Conservation (phyloP, 768 basidiomycete genomes). For the Lentinula edodes region DNA sequence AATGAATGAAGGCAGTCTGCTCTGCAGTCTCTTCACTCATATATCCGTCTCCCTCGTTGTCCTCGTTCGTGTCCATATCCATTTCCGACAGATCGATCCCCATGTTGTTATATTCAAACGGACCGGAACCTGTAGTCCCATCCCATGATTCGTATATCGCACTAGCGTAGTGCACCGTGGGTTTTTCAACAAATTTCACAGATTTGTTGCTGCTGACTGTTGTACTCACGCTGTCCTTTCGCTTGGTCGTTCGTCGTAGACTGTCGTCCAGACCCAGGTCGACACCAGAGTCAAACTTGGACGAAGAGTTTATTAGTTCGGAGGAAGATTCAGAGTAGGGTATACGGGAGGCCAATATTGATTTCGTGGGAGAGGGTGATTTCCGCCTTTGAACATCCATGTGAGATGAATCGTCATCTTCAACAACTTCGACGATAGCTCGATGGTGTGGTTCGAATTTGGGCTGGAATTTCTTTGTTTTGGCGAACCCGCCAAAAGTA, state of each 20-base stretch:
- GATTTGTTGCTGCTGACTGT: conserved; percentile 38
- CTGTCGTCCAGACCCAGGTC: neutral
- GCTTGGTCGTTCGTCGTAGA: neutral
- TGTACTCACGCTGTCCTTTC: conserved; percentile 8
- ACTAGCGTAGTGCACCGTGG: conserved; percentile 48
- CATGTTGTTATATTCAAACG: conserved; percentile 18
- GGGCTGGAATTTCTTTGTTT: conserved; percentile 6
- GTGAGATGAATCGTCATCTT: neutral
- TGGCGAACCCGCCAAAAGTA: conserved; percentile 21
- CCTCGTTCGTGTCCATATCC: conserved; percentile 12
- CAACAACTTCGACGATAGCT: conserved; percentile 3
- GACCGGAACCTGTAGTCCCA: neutral
- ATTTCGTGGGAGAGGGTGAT: conserved; percentile 37
- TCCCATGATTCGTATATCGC: conserved; percentile 11
- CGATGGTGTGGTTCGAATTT: conserved; percentile 8
- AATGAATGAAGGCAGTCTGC: conserved; percentile 4
- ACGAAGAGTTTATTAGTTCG: neutral
- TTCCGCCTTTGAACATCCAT: conserved; percentile 4
- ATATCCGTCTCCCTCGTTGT: neutral
- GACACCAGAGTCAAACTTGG: conserved; percentile 1
- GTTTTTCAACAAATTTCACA: conserved; percentile 67
- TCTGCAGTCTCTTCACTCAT: neutral
- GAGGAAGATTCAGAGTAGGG: conserved; percentile 42
- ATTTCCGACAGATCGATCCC: conserved; percentile 14
- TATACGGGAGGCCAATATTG: conserved; percentile 46